A percentile compares a stretch with the other conserved stretches of the same genome.
phyloP scores from a whole-genome alignment of 1,139 yeast species.

The Zygosaccharomyces pseudobailii region DNA sequence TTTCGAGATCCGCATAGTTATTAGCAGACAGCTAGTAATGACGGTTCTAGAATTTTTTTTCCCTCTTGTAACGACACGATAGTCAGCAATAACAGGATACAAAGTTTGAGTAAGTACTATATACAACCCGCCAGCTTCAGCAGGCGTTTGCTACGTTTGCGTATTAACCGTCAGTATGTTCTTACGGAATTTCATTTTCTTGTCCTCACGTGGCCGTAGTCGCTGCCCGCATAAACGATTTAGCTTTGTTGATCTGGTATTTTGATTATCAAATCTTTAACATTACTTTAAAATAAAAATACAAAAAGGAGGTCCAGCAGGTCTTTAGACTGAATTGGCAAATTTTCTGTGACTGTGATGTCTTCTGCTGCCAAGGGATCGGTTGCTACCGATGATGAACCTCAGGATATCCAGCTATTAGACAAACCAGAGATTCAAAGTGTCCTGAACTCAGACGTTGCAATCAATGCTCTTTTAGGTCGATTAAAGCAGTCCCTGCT shows the following conservation, averaged over 20 bases:
- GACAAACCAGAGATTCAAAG: constrained; percentile 46
- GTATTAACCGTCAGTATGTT: not conserved
- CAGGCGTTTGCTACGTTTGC: no score
- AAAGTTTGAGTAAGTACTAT: no score
- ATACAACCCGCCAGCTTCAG: no score
- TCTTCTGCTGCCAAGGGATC: not conserved
- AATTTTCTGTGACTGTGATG: not conserved
- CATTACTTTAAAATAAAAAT: not conserved
- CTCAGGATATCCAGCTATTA: constrained; percentile 28
- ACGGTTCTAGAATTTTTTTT: no score
- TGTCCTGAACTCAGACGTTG: constrained; percentile 53
- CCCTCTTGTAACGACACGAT: no score
- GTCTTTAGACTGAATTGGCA: not conserved
- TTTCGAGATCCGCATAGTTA: no score
- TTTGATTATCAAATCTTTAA: not conserved
- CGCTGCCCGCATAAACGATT: not conserved
- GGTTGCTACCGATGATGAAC: constrained; percentile 29
- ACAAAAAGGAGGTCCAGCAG: not conserved
- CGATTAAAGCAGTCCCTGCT: constrained; percentile 74
- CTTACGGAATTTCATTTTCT: not conserved
- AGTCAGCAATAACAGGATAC: no score
- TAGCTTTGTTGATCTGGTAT: not conserved
- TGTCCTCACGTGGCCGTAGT: not conserved
- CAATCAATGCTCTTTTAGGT: constrained; percentile 60
- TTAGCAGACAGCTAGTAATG: no score